Base-by-base conservation (phyloP, 129 eudicot species). In the Tagetes erecta region DNA sequence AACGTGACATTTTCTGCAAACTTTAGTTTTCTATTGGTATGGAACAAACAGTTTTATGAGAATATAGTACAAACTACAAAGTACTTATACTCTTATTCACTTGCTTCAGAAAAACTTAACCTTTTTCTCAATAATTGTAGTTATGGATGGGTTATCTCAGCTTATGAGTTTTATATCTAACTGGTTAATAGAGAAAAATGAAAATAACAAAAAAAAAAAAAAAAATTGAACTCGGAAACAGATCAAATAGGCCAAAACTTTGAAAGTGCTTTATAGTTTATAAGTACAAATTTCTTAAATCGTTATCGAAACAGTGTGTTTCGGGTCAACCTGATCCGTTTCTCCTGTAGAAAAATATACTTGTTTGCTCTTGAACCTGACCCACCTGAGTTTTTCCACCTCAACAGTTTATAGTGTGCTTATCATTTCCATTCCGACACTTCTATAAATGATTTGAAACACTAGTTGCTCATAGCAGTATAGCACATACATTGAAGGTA, bases 401-500 rank as follows among this genome's bases (percentile, higher is more conserved):
- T 53, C 33, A 7, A 57, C 64, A 31, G 58, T 55, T 4, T 4
- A 40, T 40, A 1, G 44, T 40, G 44, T 40, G 44, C 6, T 6
- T 42, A 42, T 0, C 8, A 42, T 42, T 42, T 42, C 8, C 46
- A 42, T 42, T 42, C 8, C 11, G 10, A 45, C 13, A 45, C 13
- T 45, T 45, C 41, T 33, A 59, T 3, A 14, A 66, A n/a, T 11
- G 2, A 1, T 67, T 67, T 67, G 37, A 67, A 44, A 67, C 7
- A 27, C 37, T 42, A 41, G 9, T 67, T 14, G 42, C 55, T 67
- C 55, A 44, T 67, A 31, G 55, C 20, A 44, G 42, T 39, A 44
- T 67, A 31, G 55, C 20, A 44, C 55, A 40, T 69, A 6, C 53
- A 69, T 69, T 14, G 5, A 71, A 40, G 67, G 56, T 33, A 31